These are phyloP conservation scores for Graphiopsis chlorocephala DNA, from an alignment of 2,329 filamentous ascomycete species.

Conservation along the genomic window DNA sequence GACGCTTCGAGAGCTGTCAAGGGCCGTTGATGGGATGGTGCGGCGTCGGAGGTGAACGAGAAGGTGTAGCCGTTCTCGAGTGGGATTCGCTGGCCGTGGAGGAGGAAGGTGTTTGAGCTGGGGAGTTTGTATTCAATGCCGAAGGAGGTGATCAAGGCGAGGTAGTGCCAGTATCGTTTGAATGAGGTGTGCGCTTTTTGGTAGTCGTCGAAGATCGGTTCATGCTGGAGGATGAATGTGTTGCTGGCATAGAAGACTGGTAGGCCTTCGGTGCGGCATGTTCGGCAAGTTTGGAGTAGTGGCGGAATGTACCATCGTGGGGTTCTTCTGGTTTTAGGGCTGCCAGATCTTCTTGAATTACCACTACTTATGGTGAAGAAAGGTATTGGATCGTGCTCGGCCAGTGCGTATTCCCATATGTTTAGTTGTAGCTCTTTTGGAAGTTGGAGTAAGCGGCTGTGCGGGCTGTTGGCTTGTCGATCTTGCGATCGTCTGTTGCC, in stretches of 20 bases:
- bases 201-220: neutral
- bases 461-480: neutral
- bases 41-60: neutral
- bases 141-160: neutral
- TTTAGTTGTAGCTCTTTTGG: constrained; percentile 19
- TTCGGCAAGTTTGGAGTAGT: constrained; percentile 5
- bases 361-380: neutral
- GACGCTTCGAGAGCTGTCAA: neutral
- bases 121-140: constrained; percentile 9
- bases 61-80: neutral
- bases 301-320: neutral
- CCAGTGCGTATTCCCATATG: constrained; percentile 25
- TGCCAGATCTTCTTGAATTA: neutral
- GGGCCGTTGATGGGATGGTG: constrained; percentile 3
- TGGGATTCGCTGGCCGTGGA: neutral
- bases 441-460: constrained; percentile 15
- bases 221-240: constrained; percentile 3
- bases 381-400: constrained; percentile 17
- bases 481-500: neutral
- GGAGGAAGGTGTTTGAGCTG: neutral
- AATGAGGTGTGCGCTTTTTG: neutral
- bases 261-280: neutral
- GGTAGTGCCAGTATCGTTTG: neutral
- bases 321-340: neutral
- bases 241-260: constrained; percentile 7